phyloP scores from a whole-genome alignment of 2,329 filamentous ascomycete genomes.

The Alternaria infectoria region DNA sequence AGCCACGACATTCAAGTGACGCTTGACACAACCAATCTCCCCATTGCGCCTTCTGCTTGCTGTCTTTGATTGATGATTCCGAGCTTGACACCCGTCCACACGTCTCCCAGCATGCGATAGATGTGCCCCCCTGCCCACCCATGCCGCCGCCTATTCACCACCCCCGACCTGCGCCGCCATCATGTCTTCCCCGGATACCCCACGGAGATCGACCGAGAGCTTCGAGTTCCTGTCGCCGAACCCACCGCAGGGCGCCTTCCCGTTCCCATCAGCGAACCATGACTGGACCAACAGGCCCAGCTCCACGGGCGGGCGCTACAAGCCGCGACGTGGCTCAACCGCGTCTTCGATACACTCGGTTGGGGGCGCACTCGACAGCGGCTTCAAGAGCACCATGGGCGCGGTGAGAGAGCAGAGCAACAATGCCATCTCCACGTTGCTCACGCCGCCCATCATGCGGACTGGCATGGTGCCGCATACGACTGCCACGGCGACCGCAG shows the following conservation, averaged over 20 bases:
- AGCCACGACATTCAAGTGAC: neutral
- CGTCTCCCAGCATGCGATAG: slow-evolving; percentile 18
- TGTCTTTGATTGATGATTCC: neutral
- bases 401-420: slow-evolving; percentile 76
- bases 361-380: slow-evolving; percentile 79
- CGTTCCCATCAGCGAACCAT: slow-evolving; percentile 65
- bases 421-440: slow-evolving; percentile 94
- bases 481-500: slow-evolving; percentile 69
- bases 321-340: slow-evolving; percentile 75
- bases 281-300: slow-evolving; percentile 57
- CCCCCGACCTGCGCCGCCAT: slow-evolving; percentile 37
- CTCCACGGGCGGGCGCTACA: slow-evolving; percentile 56
- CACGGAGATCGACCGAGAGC: slow-evolving; percentile 57
- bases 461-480: slow-evolving; percentile 85
- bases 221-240: slow-evolving; percentile 54
- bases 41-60: neutral
- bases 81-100: neutral
- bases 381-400: slow-evolving; percentile 62
- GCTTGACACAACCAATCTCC: neutral
- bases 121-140: slow-evolving; percentile 23
- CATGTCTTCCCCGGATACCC: slow-evolving; percentile 50
- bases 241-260: slow-evolving; percentile 54
- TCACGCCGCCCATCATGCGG: slow-evolving; percentile 87
- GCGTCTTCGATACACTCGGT: slow-evolving; percentile 89
- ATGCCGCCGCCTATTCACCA: slow-evolving; percentile 43